phyloP scores from a whole-genome alignment of 1,284 basidiomycete species.

The Hymenochaete sp. region DNA sequence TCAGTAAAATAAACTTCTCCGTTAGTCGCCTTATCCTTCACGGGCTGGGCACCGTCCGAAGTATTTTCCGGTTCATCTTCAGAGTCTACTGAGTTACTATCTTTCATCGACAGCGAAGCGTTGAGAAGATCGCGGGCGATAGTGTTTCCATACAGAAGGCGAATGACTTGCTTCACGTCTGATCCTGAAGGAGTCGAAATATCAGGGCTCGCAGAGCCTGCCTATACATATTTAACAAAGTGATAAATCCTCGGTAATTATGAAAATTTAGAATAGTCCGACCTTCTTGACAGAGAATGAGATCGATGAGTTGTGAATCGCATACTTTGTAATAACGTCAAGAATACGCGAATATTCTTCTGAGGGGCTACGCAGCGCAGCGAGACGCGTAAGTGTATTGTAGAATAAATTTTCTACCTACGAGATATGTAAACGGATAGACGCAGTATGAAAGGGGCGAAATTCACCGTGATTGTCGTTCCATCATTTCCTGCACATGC shows the following conservation, averaged over 20 bases:
- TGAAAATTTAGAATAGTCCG: no score
- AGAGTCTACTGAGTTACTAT: slow-evolving; percentile 30
- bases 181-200: slow-evolving; percentile 74
- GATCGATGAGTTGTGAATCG: slow-evolving; percentile 83
- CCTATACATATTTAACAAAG: slow-evolving; percentile 33
- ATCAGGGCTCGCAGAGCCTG: slow-evolving; percentile 67
- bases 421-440: neutral
- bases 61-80: slow-evolving; percentile 25
- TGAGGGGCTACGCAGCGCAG: slow-evolving; percentile 76
- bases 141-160: slow-evolving; percentile 72
- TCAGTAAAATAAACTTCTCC: slow-evolving; percentile 77
- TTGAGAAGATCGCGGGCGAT: slow-evolving; percentile 78
- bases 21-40: slow-evolving; percentile 49
- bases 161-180: slow-evolving; percentile 65
- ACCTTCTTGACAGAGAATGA: slow-evolving; percentile 92
- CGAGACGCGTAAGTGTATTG: slow-evolving; percentile 84
- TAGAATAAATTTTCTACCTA: slow-evolving; percentile 95
- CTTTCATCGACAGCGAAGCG: slow-evolving; percentile 31
- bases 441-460: neutral
- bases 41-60: no score
- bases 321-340: slow-evolving; percentile 92
- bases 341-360: slow-evolving; percentile 93
- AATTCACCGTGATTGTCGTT: slow-evolving; percentile 74
- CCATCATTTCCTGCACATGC: slow-evolving; percentile 93
- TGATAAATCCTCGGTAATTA: neutral